phyloP scores from a whole-genome alignment of 179 eudicot species.

The Vitellaria paradoxa region DNA sequence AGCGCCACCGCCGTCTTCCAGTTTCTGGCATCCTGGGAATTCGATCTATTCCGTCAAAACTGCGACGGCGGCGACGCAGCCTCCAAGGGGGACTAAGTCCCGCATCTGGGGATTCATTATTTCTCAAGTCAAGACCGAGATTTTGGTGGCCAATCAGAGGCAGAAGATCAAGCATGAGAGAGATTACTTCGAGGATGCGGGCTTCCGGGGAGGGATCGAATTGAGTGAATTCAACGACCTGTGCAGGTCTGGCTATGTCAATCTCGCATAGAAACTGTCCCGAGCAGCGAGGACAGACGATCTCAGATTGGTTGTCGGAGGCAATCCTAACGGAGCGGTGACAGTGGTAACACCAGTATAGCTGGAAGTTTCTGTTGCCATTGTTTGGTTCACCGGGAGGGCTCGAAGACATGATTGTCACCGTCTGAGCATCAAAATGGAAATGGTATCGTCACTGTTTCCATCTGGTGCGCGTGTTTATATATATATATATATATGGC shows the following conservation, averaged over 20 bases:
- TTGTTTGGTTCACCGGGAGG: conserved; percentile 27
- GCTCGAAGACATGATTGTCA: conserved; percentile 33
- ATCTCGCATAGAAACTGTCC: conserved; percentile 49
- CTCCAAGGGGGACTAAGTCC: neutral
- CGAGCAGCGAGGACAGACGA: conserved; percentile 49
- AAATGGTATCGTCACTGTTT: neutral
- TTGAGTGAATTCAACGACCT: conserved; percentile 31
- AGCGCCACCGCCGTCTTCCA: conserved; percentile 2
- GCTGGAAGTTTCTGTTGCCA: conserved; percentile 23
- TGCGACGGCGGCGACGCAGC: neutral
- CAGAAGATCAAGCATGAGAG: conserved; percentile 45
- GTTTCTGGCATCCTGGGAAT: neutral
- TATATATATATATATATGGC: neutral
- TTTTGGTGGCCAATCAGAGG: neutral
- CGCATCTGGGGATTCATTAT: neutral
- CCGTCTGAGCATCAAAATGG: neutral
- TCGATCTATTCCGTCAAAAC: too few species aligned
- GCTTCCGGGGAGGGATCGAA: conserved; percentile 50
- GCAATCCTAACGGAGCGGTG: conserved; percentile 38
- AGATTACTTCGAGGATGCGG: conserved; percentile 49
- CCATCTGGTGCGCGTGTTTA: neutral
- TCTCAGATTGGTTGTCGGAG: conserved; percentile 32
- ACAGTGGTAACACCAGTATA: conserved; percentile 65
- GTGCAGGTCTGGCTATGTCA: conserved; percentile 28
- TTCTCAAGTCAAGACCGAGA: neutral